Base-by-base conservation (phyloP, 371 early-diverging fungal species). In the Amoeboaphelidium protococcarum region DNA sequence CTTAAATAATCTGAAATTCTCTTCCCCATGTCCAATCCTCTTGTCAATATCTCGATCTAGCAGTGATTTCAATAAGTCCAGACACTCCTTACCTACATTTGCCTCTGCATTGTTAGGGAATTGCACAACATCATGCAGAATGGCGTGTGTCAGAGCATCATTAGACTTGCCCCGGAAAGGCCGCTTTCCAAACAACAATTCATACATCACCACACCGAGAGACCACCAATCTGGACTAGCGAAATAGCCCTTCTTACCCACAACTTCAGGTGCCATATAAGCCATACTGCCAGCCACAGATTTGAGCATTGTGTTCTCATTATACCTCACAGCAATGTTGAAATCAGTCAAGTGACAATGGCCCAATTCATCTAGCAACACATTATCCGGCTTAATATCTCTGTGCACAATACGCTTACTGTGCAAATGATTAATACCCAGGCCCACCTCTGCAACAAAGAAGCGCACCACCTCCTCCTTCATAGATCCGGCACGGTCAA, bases 331-430 rank as follows among this genome's bases (percentile, higher is more conserved):
- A 4, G 83, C 83, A 20, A 54, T 58, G 52, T 67, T 67, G 54
- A 90, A 90, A 59, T 90, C 90, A 0, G 86, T 80, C 46, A 90
- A 54, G 48, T 82, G 81, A 6, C 75, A 78, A 52, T 87, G 85
- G 21, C 89, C 90, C 26, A 68, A 61, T 51, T 70, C 74, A 50
- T 85, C 85, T 48, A 94, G 57, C 22, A 95, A 58, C 2, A 91
- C 73, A 61, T 91, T 89, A 55, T 89, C 91, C 0, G 91, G 91
- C 56, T 86, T 86, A 31, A 85, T 50, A 62, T 91, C 90, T 43
- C 88, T 69, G 55, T 87, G 88, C 10, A 84, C 75, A 25, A 87
- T 77, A 2, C 66, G 61, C 37, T 69, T 67, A n/a, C 63, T 58
- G 54, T 84, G 88, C 19, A 84, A 62, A 58, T 87, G 81, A 47